Percentiles rank a stretch among this genome's conserved stretches.
Evolutionary conservation across 2,329 filamentous ascomycete genomes (phyloP).

Genomic region (Aspergillus fijiensis): DNA sequence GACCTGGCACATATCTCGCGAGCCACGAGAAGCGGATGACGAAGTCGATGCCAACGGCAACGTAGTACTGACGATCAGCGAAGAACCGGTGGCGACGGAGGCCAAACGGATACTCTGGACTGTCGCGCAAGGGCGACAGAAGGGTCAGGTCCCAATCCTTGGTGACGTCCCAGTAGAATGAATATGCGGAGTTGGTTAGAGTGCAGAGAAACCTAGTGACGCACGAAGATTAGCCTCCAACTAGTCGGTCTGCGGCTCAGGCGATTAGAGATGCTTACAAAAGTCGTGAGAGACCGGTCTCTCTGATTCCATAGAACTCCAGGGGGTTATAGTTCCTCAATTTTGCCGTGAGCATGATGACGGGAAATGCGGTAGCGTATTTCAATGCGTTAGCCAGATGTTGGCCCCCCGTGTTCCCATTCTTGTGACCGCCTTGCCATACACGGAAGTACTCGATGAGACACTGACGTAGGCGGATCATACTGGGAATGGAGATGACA

Average conservation of each 20-base stretch:
- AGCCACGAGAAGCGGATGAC: conserved; percentile 87
- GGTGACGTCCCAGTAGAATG: conserved; percentile 97
- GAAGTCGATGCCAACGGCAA: conserved; percentile 74
- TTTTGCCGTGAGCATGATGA: conserved; percentile 76
- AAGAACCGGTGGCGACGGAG: conserved; percentile 74
- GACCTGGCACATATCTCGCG: conserved; percentile 76
- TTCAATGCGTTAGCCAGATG: conserved; percentile 93
- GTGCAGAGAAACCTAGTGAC: conserved; percentile 67
- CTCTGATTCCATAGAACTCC: conserved; percentile 51
- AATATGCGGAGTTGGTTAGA: conserved; percentile 82
- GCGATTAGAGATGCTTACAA: conserved; percentile 44
- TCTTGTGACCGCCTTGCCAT: conserved; percentile 49
- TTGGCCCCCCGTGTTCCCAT: conserved; percentile 72
- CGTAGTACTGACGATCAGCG: conserved; percentile 75
- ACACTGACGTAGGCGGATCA: conserved; percentile 89
- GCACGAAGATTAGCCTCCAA: not conserved
- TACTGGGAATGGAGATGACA: conserved; percentile 76
- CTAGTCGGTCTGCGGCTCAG: too few species aligned
- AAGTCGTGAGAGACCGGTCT: conserved; percentile 56
- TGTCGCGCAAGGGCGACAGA: conserved; percentile 63
- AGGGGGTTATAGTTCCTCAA: conserved; percentile 62
- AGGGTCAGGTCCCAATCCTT: conserved; percentile 96
- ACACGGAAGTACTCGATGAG: conserved; percentile 82
- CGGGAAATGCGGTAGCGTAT: conserved; percentile 90
- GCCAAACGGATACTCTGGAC: conserved; percentile 70